A percentile compares a stretch with the other conserved stretches of the same genome.
phyloP scores from a whole-genome alignment of 768 basidiomycete genomes.

The Lactifluus subvellereus region DNA sequence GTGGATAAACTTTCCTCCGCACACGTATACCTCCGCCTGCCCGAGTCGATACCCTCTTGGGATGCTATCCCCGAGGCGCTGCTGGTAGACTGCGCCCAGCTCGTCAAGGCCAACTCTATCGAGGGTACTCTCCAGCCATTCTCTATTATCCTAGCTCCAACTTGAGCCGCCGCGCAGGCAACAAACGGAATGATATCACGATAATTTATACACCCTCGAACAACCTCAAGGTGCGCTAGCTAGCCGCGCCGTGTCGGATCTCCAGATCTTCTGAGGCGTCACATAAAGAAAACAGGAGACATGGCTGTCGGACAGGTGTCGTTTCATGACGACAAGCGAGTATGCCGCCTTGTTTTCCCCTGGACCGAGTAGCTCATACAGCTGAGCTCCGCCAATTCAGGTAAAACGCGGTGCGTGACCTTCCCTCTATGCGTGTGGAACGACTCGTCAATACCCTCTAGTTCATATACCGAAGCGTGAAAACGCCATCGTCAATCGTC shows the following conservation, averaged over 20 bases:
- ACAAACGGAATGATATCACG: conserved; percentile 91
- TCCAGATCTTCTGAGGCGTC: background rate
- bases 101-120: conserved; percentile 97
- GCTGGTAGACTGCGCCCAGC: conserved; percentile 81
- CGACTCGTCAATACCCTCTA: conserved; percentile 28
- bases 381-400: conserved; percentile 33
- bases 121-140: conserved; percentile 51
- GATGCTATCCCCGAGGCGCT: conserved; percentile 78
- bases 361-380: background rate
- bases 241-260: background rate
- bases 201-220: conserved; percentile 91
- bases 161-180: conserved; percentile 46
- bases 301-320: conserved; percentile 97
- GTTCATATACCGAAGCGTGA: conserved; percentile 78
- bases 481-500: conserved; percentile 83
- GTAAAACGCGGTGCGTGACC: conserved; percentile 67
- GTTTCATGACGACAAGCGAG: conserved; percentile 87
- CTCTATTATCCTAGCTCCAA: background rate
- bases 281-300: conserved; percentile 84
- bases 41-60: conserved; percentile 71
- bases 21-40: conserved; percentile 93
- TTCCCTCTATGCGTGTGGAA: background rate
- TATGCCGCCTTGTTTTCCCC: conserved; percentile 30
- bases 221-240: conserved; percentile 72
- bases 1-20: conserved; percentile 97